Base-by-base conservation (phyloP, 1,284 basidiomycete genomes). In the Spongiforma sp. region DNA sequence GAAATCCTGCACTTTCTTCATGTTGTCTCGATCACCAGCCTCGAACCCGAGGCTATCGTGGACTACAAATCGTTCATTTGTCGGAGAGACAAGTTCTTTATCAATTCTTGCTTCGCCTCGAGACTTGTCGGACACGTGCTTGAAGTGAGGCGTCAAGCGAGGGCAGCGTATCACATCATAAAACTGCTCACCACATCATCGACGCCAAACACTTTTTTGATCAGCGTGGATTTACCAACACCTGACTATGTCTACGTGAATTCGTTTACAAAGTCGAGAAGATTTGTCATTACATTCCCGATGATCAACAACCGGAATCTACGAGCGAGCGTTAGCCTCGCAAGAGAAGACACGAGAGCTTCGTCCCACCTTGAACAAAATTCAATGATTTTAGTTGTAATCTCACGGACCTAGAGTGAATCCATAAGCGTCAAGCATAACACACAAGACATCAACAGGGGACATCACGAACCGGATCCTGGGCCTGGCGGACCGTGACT, bases 21-120 rank as follows among this genome's bases (percentile, higher is more conserved):
- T 58, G 21, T 70, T 65, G 4, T 3, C 3, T 37, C 46, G 34
- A 24, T 70, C 70, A 5, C 24, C 65, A 14, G 59, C 57, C 41
- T 72, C 70, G 10, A 69, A 72, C 1, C 70, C 68, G 5, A 62
- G 60, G 36, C 68, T 70, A n/a, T 69, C 65, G 10, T 70, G 70
- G 5, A 72, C 56, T 5, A 69, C 69, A n/a, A 69, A 57, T 50
- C 58, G 57, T 5, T 54, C 34, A 15, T 69, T 72, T 9, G 2
- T 26, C 15, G 30, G 33, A 12, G 70, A 61, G 24, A 52, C 15
- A 39, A 66, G 63, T 24, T 68, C 62, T 7, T 4, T 11, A 12
- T 72, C 34, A 21, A 70, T 61, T 21, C 65, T 3, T 12, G 63
- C 62, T 11, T 0, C 5, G 21, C 68, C 66, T 30, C 66, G 66